Conservation (phyloP, 2,329 filamentous ascomycete genomes). For the Fonsecaea erecta region DNA sequence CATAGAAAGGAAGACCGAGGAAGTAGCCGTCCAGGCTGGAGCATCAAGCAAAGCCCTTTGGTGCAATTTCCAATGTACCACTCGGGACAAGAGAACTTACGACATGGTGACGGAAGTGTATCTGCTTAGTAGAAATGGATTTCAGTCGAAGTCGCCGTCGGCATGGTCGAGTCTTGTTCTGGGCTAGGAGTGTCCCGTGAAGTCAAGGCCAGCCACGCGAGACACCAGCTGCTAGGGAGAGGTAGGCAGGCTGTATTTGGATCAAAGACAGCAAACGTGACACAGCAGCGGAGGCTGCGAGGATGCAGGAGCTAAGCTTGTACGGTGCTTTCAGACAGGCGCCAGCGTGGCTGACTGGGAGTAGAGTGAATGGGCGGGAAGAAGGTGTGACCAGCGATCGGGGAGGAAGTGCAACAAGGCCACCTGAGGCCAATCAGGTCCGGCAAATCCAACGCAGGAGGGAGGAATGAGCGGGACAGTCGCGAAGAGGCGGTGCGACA, state of each 20-base stretch:
- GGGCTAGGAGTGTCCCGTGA: conserved; percentile 26
- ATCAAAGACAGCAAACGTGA: conserved; percentile 21
- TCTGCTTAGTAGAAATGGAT: conserved; percentile 28
- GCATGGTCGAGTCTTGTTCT: conserved; percentile 29
- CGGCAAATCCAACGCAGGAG: conserved; percentile 7
- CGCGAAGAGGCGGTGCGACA: conserved; percentile 25
- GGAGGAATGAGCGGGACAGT: conserved; percentile 13
- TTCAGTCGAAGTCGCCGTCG: conserved; percentile 29
- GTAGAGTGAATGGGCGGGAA: conserved; percentile 23
- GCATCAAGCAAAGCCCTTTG: conserved; percentile 5
- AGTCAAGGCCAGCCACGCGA: conserved; percentile 27
- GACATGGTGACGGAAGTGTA: conserved; percentile 33
- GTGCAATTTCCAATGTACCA: conserved; percentile 28
- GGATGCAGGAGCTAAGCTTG: conserved; percentile 12
- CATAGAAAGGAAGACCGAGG: neutral
- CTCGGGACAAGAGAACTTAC: conserved; percentile 30
- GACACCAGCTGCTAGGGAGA: conserved; percentile 17
- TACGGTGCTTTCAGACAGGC: conserved; percentile 16
- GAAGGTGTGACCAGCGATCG: conserved; percentile 26
- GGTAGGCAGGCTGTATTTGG: conserved; percentile 23
- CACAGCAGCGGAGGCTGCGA: conserved; percentile 23
- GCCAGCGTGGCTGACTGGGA: conserved; percentile 20
- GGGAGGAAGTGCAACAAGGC: conserved; percentile 20
- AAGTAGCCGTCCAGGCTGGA: neutral
- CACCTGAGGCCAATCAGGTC: conserved; percentile 26